These are phyloP conservation scores for Xenoacremonium recifei DNA, from an alignment of 2,329 filamentous ascomycete genomes.

Conservation along the genomic window DNA sequence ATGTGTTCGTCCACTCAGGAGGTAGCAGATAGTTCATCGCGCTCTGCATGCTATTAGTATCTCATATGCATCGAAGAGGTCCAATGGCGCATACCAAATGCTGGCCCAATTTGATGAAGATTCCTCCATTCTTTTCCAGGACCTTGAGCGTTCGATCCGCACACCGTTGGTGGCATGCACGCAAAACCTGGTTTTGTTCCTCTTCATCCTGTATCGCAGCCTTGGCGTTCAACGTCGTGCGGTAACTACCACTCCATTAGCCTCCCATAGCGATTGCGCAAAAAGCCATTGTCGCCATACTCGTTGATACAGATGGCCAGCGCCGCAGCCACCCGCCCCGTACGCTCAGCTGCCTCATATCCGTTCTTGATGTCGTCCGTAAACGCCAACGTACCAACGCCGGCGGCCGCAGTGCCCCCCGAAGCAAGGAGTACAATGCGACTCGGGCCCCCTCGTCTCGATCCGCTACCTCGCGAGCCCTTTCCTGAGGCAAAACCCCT, in stretches of 20 bases:
- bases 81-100: conserved; percentile 62
- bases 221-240: conserved; percentile 72
- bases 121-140: conserved; percentile 93
- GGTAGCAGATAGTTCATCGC: conserved; percentile 95
- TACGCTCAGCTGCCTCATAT: conserved; percentile 73
- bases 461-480: conserved; percentile 19
- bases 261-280: conserved; percentile 1
- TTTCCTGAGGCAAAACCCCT: conserved; percentile 31
- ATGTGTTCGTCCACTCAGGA: conserved; percentile 89
- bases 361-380: conserved; percentile 71
- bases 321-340: conserved; percentile 72
- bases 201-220: conserved; percentile 61
- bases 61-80: conserved; percentile 22
- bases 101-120: conserved; percentile 97
- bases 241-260: conserved; percentile 62
- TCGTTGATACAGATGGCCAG: conserved; percentile 85
- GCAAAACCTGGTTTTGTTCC: conserved; percentile 67
- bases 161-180: conserved; percentile 87
- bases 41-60: conserved; percentile 58
- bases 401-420: conserved; percentile 48
- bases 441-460: conserved; percentile 22
- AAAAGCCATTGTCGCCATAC: conserved; percentile 45
- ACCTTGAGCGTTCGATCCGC: conserved; percentile 83
- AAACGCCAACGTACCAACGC: conserved; percentile 51
- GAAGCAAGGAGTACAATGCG: conserved; percentile 47